phyloP scores from a whole-genome alignment of 2,329 filamentous ascomycete genomes.

The Colletotrichum sansevieriae region DNA sequence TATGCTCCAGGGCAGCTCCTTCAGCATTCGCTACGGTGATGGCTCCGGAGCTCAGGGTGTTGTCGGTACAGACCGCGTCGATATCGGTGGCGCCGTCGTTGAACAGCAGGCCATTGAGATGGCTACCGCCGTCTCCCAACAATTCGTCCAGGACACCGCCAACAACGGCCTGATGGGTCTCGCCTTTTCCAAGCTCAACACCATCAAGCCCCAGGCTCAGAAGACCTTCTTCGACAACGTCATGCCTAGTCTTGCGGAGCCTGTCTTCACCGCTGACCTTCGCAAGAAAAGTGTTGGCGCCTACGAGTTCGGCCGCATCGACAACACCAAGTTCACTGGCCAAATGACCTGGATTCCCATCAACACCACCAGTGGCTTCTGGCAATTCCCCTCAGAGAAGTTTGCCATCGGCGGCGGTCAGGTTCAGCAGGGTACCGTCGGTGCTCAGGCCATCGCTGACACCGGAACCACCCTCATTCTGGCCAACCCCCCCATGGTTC shows the following conservation, averaged over 20 bases:
- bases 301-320: constrained; percentile 82
- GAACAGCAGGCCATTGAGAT: constrained; percentile 75
- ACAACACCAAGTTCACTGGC: constrained; percentile 72
- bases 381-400: constrained; percentile 71
- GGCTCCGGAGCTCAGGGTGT: constrained; percentile 71
- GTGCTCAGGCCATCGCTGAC: constrained; percentile 65
- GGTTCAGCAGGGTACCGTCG: constrained; percentile 51
- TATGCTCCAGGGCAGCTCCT: constrained; percentile 60
- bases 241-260: constrained; percentile 69
- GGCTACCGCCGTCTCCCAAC: constrained; percentile 68
- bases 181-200: constrained; percentile 75
- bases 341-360: constrained; percentile 72
- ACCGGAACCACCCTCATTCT: constrained; percentile 75
- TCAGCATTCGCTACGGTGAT: constrained; percentile 78
- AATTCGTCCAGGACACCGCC: constrained; percentile 70
- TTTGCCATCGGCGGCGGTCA: constrained; percentile 66
- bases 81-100: constrained; percentile 74
- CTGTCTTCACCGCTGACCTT: constrained; percentile 79
- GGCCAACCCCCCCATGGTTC: constrained; percentile 64
- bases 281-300: constrained; percentile 70
- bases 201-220: constrained; percentile 70
- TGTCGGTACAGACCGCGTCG: constrained; percentile 77
- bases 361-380: constrained; percentile 74
- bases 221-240: constrained; percentile 83
- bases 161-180: constrained; percentile 79